Percentiles rank a stretch among this genome's conserved stretches.
These are phyloP conservation scores for Macroventuria anomochaeta DNA, from an alignment of 2,329 filamentous ascomycete genomes.

Conservation along the genomic window DNA sequence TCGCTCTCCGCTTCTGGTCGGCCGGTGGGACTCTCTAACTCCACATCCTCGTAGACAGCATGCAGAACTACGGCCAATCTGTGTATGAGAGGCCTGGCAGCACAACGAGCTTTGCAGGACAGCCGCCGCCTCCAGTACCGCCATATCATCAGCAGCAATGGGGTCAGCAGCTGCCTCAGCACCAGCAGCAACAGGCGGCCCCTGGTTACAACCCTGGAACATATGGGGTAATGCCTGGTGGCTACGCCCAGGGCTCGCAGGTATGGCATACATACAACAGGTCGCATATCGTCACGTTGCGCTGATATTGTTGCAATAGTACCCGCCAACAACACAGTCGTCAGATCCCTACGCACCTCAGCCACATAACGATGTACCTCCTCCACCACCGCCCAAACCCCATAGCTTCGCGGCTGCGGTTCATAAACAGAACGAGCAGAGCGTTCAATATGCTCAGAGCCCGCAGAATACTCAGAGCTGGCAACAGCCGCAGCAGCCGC, in stretches of 20 bases:
- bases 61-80: slow-evolving; percentile 45
- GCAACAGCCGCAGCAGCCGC: slow-evolving; percentile 20
- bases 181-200: slow-evolving; percentile 27
- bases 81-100: slow-evolving; percentile 44
- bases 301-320: slow-evolving; percentile 2
- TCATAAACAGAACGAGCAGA: slow-evolving; percentile 20
- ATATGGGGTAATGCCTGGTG: slow-evolving; percentile 44
- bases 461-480: slow-evolving; percentile 21
- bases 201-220: slow-evolving; percentile 42
- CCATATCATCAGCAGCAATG: slow-evolving; percentile 44
- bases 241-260: slow-evolving; percentile 27
- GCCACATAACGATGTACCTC: slow-evolving; percentile 38
- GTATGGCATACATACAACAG: slow-evolving; percentile 13
- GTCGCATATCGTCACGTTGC: not conserved
- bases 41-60: slow-evolving; percentile 28
- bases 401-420: slow-evolving; percentile 39
- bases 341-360: slow-evolving; percentile 32
- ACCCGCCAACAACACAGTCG: slow-evolving; percentile 12
- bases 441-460: slow-evolving; percentile 12
- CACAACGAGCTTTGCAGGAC: slow-evolving; percentile 37
- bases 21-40: slow-evolving; percentile 14
- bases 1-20: slow-evolving; percentile 7
- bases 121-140: slow-evolving; percentile 33
- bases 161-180: slow-evolving; percentile 33
- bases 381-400: slow-evolving; percentile 48